Conservation (phyloP, 345 rosid species). For the Abelmoschus esculentus region DNA sequence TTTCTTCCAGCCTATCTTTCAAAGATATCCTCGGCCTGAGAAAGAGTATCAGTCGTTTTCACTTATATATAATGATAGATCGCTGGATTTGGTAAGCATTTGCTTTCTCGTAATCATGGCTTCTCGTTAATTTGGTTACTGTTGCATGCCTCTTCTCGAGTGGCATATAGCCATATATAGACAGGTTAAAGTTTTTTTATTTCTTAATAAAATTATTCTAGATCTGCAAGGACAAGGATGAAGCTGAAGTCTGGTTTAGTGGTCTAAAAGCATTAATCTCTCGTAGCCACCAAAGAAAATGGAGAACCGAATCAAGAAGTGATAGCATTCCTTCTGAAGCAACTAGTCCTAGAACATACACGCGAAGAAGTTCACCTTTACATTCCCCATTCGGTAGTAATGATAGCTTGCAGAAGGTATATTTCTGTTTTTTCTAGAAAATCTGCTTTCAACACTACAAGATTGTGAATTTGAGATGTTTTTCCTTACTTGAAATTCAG, state of each 20-base stretch:
- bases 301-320: constrained; percentile 69
- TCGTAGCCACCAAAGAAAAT: constrained; percentile 45
- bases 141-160: not conserved
- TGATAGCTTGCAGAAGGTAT: constrained; percentile 86
- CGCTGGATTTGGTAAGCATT: constrained; percentile 82
- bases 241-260: constrained; percentile 81
- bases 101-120: not conserved
- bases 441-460: constrained; percentile 10
- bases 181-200: constrained; percentile 1
- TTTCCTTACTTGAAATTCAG: constrained; percentile 31
- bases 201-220: constrained; percentile 16
- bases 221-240: constrained; percentile 87
- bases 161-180: not conserved
- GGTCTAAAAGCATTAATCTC: constrained; percentile 73
- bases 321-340: constrained; percentile 68
- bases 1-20: constrained; percentile 80
- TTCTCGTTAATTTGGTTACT: constrained; percentile 16
- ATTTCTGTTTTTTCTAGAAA: constrained; percentile 1
- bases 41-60: constrained; percentile 98
- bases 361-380: constrained; percentile 88
- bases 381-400: constrained; percentile 79
- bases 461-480: constrained; percentile 13
- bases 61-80: constrained; percentile 85
- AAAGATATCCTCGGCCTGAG: constrained; percentile 95
- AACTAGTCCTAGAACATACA: constrained; percentile 84